phyloP scores from a whole-genome alignment of 2,329 filamentous ascomycete species.

The Trichophyton mentagrophytes region DNA sequence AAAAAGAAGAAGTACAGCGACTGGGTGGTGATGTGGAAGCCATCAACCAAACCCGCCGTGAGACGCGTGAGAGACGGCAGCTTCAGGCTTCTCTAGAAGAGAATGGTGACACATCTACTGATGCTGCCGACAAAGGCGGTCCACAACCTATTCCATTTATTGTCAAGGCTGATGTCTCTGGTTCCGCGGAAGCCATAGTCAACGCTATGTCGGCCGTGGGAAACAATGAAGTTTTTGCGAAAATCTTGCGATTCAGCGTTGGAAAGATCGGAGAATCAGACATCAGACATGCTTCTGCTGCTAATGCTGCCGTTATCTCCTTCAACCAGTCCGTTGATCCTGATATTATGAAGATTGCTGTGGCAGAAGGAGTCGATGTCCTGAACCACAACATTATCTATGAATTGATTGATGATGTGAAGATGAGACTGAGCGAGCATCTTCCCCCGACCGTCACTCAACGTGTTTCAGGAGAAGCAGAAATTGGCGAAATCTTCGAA shows the following conservation, averaged over 20 bases:
- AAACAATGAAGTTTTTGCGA: slow-evolving; percentile 68
- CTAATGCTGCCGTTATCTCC: slow-evolving; percentile 64
- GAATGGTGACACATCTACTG: slow-evolving; percentile 24
- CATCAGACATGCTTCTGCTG: slow-evolving; percentile 70
- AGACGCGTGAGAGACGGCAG: slow-evolving; percentile 41
- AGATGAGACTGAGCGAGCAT: slow-evolving; percentile 51
- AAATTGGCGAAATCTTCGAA: slow-evolving; percentile 68
- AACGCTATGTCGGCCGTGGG: slow-evolving; percentile 66
- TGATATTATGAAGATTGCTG: slow-evolving; percentile 56
- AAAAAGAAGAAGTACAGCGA: slow-evolving; percentile 55
- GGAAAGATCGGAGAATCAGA: slow-evolving; percentile 76
- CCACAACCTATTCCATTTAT: slow-evolving; percentile 61
- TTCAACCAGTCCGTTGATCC: slow-evolving; percentile 67
- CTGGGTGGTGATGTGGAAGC: slow-evolving; percentile 58
- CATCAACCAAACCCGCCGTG: slow-evolving; percentile 56
- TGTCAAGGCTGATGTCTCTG: slow-evolving; percentile 84
- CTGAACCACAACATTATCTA: slow-evolving; percentile 63
- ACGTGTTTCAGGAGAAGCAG: slow-evolving; percentile 74
- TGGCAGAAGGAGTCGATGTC: slow-evolving; percentile 58
- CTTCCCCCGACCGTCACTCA: slow-evolving; percentile 54
- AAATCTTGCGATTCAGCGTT: slow-evolving; percentile 63
- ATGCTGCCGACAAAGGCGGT: slow-evolving; percentile 23
- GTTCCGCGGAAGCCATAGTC: slow-evolving; percentile 81
- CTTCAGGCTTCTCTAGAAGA: slow-evolving; percentile 24
- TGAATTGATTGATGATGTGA: slow-evolving; percentile 38